Conservation (phyloP, 345 rosid species). For the Hevea brasiliensis region DNA sequence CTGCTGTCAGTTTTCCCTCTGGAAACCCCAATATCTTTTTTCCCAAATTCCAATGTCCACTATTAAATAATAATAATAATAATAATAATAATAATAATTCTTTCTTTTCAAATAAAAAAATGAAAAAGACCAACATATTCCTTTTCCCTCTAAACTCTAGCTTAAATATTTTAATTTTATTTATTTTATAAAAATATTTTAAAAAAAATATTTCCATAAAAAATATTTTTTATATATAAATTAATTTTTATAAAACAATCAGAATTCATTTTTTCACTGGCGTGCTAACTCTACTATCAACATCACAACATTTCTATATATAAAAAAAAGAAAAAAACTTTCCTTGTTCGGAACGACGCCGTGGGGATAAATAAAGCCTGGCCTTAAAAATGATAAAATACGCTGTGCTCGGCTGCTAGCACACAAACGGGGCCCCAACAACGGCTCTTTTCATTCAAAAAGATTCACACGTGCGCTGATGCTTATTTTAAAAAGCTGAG, state of each 20-base stretch:
- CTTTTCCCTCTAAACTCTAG: too few species aligned
- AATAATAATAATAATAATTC: too few species aligned
- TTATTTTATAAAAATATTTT: too few species aligned
- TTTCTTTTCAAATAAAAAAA: too few species aligned
- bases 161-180: too few species aligned
- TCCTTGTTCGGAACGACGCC: constrained; percentile 10
- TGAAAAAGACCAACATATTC: neutral
- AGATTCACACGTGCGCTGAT: constrained; percentile 51
- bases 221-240: too few species aligned
- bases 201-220: too few species aligned
- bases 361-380: neutral
- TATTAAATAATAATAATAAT: neutral
- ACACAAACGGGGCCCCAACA: constrained; percentile 17
- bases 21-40: constrained; percentile 19
- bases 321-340: neutral
- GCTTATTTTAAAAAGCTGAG: constrained; percentile 36
- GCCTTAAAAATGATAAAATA: constrained; percentile 4
- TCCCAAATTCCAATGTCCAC: constrained; percentile 14
- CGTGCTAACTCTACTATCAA: too few species aligned
- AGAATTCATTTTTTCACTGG: too few species aligned
- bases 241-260: too few species aligned
- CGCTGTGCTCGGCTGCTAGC: too few species aligned
- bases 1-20: constrained; percentile 32
- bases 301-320: neutral
- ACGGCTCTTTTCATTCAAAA: constrained; percentile 21